A percentile compares a stretch with the other conserved stretches of the same genome.
These are phyloP conservation scores for Trapa incisa DNA, from an alignment of 345 rosid species.

Conservation along the genomic window DNA sequence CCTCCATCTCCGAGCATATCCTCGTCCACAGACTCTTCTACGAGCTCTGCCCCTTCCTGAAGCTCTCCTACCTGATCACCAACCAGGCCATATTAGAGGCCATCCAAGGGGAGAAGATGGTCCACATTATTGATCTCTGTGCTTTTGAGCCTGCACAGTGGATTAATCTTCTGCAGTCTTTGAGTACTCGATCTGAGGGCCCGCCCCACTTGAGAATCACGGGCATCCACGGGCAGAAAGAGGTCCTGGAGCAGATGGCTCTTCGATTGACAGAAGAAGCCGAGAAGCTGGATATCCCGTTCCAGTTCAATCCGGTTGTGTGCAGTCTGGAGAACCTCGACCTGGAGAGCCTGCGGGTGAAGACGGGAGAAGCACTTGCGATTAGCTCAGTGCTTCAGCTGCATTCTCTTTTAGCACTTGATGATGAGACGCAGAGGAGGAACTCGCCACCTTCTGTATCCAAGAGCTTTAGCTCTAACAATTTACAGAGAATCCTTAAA, in stretches of 20 bases:
- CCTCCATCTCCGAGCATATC: conserved; percentile 30
- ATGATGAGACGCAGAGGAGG: conserved; percentile 29
- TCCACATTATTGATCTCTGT: conserved; percentile 59
- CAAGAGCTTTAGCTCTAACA: conserved; percentile 18
- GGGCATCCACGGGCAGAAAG: conserved; percentile 51
- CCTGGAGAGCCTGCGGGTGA: conserved; percentile 40
- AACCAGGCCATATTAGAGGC: conserved; percentile 64
- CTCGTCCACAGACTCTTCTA: conserved; percentile 51
- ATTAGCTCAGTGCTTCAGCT: conserved; percentile 60
- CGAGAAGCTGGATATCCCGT: conserved; percentile 55
- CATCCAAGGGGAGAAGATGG: conserved; percentile 63
- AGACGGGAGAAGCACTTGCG: conserved; percentile 69
- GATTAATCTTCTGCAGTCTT: conserved; percentile 49
- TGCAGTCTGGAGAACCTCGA: conserved; percentile 51
- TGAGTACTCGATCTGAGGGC: conserved; percentile 50
- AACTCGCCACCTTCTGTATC: conserved; percentile 27
- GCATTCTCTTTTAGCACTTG: conserved; percentile 44
- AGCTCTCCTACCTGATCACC: conserved; percentile 45
- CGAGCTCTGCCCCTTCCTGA: conserved; percentile 59
- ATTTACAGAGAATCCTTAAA: conserved; percentile 19
- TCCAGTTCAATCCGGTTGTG: conserved; percentile 53
- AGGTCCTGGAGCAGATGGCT: conserved; percentile 57
- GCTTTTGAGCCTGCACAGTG: conserved; percentile 63
- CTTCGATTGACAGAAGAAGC: conserved; percentile 46
- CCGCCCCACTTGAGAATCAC: conserved; percentile 70